Conservation (phyloP, 495 filamentous ascomycete species). For the Rostrohypoxylon terebratum region DNA sequence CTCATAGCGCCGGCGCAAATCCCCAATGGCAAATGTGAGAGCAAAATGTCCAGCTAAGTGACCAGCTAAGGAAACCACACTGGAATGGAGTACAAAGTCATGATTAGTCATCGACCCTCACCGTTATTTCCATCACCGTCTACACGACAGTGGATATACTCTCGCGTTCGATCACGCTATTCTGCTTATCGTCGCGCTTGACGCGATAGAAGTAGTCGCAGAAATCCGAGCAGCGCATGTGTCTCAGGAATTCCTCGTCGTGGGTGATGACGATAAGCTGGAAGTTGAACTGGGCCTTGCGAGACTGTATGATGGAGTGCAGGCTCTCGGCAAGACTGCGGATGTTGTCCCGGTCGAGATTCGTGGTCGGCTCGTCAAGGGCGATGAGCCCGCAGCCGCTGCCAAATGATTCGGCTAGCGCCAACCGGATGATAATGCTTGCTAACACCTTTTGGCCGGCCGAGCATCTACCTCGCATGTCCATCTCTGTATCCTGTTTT, state of each 20-base stretch:
- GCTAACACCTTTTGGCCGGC: conserved; percentile 97
- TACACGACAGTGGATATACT: conserved; percentile 67
- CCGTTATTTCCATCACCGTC: background rate
- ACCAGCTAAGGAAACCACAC: background rate
- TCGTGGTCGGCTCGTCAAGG: conserved; percentile 97
- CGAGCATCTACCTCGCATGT: conserved; percentile 98
- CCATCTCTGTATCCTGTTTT: conserved; percentile 97
- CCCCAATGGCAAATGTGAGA: background rate
- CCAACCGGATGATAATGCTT: conserved; percentile 96
- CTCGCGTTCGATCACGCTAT: conserved; percentile 84
- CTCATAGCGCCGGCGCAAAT: conserved; percentile 1
- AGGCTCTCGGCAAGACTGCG: conserved; percentile 84
- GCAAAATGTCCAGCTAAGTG: conserved; percentile 13
- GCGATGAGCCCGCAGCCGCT: conserved; percentile 96
- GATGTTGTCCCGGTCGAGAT: conserved; percentile 95
- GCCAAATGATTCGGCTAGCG: conserved; percentile 96
- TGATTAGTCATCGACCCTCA: background rate
- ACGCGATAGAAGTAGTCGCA: conserved; percentile 92
- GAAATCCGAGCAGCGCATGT: conserved; percentile 96
- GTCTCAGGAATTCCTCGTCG: conserved; percentile 93
- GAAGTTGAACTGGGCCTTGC: conserved; percentile 91
- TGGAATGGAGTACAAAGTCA: background rate
- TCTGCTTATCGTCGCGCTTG: conserved; percentile 83
- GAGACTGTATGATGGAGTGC: conserved; percentile 85
- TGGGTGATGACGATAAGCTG: conserved; percentile 99